phyloP scores from a whole-genome alignment of 2,329 filamentous ascomycete genomes.

The Plenodomus lindquistii region DNA sequence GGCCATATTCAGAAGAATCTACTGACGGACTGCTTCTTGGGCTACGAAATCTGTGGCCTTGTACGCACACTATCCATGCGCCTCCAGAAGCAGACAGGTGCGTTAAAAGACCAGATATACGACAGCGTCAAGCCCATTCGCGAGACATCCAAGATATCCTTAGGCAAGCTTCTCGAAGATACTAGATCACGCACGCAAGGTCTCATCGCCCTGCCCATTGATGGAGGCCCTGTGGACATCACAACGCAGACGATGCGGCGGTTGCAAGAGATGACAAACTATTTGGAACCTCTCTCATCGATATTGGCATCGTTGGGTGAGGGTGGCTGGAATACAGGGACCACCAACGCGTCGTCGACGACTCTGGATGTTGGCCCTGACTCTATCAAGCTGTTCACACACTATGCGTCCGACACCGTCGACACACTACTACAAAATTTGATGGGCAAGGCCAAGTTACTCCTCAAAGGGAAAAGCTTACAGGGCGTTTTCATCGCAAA shows the following conservation, averaged over 20 bases:
- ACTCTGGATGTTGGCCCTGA: slow-evolving; percentile 86
- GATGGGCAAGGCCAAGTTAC: slow-evolving; percentile 70
- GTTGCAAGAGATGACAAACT: slow-evolving; percentile 83
- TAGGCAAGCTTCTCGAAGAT: slow-evolving; percentile 83
- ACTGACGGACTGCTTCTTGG: slow-evolving; percentile 88
- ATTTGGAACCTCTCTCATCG: slow-evolving; percentile 81
- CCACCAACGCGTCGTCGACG: slow-evolving; percentile 62
- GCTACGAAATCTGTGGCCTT: slow-evolving; percentile 93
- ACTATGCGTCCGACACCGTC: slow-evolving; percentile 88
- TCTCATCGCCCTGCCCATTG: slow-evolving; percentile 71
- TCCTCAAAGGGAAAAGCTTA: slow-evolving; percentile 74
- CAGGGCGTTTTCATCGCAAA: slow-evolving; percentile 92
- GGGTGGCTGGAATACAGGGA: slow-evolving; percentile 72
- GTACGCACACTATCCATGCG: slow-evolving; percentile 78
- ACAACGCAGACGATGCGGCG: slow-evolving; percentile 85
- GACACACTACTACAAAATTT: slow-evolving; percentile 77
- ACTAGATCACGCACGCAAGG: slow-evolving; percentile 70
- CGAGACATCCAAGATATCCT: slow-evolving; percentile 86
- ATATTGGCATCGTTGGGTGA: slow-evolving; percentile 92
- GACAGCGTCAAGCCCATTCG: slow-evolving; percentile 87
- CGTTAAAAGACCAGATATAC: slow-evolving; percentile 80
- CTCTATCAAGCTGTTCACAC: slow-evolving; percentile 81
- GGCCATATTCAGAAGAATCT: slow-evolving; percentile 84
- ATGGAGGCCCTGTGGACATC: slow-evolving; percentile 77
- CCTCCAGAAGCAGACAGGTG: slow-evolving; percentile 80